Evolutionary conservation across 2,329 filamentous ascomycete species (phyloP).

Genomic region (Tolypocladium paradoxum): DNA sequence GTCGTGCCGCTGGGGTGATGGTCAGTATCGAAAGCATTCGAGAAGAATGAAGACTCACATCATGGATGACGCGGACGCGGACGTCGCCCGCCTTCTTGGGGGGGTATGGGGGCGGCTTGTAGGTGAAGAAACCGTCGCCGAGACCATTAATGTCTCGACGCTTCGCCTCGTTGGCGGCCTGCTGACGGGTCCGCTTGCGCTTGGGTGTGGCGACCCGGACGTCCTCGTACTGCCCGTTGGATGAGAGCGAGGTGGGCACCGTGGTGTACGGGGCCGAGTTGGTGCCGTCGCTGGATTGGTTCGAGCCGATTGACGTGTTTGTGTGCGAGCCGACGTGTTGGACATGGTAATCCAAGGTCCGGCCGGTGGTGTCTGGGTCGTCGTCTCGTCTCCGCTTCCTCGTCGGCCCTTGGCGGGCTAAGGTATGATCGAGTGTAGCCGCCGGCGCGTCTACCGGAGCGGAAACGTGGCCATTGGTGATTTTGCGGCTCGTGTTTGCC

Average conservation of each 20-base stretch:
- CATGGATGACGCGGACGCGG: constrained; percentile 47
- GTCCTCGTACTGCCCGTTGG: constrained; percentile 52
- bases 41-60: constrained; percentile 37
- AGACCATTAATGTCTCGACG: constrained; percentile 61
- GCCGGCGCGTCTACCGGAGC: constrained; percentile 15
- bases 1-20: constrained; percentile 18
- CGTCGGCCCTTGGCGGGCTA: constrained; percentile 46
- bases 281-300: constrained; percentile 72
- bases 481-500: constrained; percentile 27
- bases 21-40: neutral
- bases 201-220: constrained; percentile 63
- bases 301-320: constrained; percentile 59
- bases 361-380: constrained; percentile 28
- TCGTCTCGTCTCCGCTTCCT: constrained; percentile 57
- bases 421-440: constrained; percentile 16
- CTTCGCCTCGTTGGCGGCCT: constrained; percentile 73
- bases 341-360: constrained; percentile 65
- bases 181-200: constrained; percentile 79
- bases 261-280: constrained; percentile 74
- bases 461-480: constrained; percentile 21
- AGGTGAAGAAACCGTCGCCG: constrained; percentile 63
- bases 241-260: constrained; percentile 70
- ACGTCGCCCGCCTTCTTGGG: constrained; percentile 84
- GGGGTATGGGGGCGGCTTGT: constrained; percentile 77
- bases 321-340: constrained; percentile 58